Percentiles rank a stretch among this genome's conserved stretches.
These are phyloP conservation scores for Huntiella savannae DNA, from an alignment of 2,329 filamentous ascomycete species.

Conservation along the genomic window DNA sequence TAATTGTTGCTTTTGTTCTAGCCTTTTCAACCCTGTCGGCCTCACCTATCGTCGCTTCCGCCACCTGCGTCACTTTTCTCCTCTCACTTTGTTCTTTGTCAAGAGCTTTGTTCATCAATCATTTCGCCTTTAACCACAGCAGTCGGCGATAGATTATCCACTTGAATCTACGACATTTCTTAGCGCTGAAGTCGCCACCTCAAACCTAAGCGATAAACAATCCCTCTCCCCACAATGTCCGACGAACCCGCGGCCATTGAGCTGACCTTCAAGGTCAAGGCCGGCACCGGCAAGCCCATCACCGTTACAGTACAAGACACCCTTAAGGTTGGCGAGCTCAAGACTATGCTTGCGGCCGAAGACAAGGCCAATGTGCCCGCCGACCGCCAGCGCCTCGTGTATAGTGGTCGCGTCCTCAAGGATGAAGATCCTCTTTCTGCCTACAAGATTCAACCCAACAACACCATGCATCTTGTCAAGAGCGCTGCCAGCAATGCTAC, in stretches of 20 bases:
- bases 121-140: too few relatives aligned
- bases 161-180: too few relatives aligned
- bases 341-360: slow-evolving; percentile 62
- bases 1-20: too few relatives aligned
- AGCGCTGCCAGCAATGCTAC: slow-evolving; percentile 71
- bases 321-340: slow-evolving; percentile 68
- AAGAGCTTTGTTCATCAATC: too few relatives aligned
- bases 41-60: too few relatives aligned
- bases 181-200: too few relatives aligned
- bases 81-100: too few relatives aligned
- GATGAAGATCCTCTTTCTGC: slow-evolving; percentile 68
- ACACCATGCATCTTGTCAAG: slow-evolving; percentile 93
- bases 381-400: slow-evolving; percentile 86
- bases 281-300: slow-evolving; percentile 76
- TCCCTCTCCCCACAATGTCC: slow-evolving; percentile 33
- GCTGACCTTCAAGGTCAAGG: slow-evolving; percentile 93
- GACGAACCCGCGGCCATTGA: slow-evolving; percentile 45
- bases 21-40: too few relatives aligned
- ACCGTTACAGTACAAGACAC: slow-evolving; percentile 60
- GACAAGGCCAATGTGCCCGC: slow-evolving; percentile 76
- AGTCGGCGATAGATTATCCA: too few relatives aligned
- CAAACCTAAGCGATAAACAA: too few relatives aligned
- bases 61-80: too few relatives aligned
- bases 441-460: slow-evolving; percentile 91
- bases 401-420: slow-evolving; percentile 92